Evolutionary conservation across 345 rosid species (phyloP).

Genomic region (Camelina laxa): DNA sequence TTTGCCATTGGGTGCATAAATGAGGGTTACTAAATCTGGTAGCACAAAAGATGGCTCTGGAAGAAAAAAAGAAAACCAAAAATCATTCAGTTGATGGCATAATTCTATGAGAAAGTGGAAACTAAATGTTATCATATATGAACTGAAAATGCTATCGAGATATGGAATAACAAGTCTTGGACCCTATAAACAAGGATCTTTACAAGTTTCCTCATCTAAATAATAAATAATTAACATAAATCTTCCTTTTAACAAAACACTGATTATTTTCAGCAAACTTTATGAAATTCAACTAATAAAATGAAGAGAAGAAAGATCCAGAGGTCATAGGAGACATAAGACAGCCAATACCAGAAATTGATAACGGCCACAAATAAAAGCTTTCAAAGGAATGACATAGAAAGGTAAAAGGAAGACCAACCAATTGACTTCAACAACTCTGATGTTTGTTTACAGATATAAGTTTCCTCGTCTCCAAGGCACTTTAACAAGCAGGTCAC

Average conservation of each 20-base stretch:
- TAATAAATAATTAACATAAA: not conserved
- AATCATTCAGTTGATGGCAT: constrained; percentile 1
- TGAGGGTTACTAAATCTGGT: constrained; percentile 62
- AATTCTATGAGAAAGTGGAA: constrained; percentile 12
- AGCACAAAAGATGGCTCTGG: constrained; percentile 75
- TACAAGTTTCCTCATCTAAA: constrained; percentile 8
- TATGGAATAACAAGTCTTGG: constrained; percentile 22
- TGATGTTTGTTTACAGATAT: constrained; percentile 57
- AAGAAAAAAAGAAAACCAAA: constrained; percentile 16
- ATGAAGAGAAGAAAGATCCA: constrained; percentile 13
- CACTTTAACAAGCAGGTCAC: constrained; percentile 60
- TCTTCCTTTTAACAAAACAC: not conserved
- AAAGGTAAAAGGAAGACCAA: constrained; percentile 45
- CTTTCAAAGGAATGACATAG: constrained; percentile 3
- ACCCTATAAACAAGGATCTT: constrained; percentile 1
- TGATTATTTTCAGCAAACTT: constrained; percentile 14
- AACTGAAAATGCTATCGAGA: constrained; percentile 14
- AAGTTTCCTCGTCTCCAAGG: constrained; percentile 64
- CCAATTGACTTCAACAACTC: constrained; percentile 68
- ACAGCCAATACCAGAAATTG: constrained; percentile 22
- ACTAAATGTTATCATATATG: constrained; percentile 10
- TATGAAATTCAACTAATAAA: constrained; percentile 23
- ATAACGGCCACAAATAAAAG: constrained; percentile 17
- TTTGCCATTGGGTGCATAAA: constrained; percentile 59
- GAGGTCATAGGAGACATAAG: constrained; percentile 11